Evolutionary conservation across 2,329 filamentous ascomycete species (phyloP), one percentile per base, ranked within the genome.

Genomic region (Colletotrichum somersetense): DNA sequence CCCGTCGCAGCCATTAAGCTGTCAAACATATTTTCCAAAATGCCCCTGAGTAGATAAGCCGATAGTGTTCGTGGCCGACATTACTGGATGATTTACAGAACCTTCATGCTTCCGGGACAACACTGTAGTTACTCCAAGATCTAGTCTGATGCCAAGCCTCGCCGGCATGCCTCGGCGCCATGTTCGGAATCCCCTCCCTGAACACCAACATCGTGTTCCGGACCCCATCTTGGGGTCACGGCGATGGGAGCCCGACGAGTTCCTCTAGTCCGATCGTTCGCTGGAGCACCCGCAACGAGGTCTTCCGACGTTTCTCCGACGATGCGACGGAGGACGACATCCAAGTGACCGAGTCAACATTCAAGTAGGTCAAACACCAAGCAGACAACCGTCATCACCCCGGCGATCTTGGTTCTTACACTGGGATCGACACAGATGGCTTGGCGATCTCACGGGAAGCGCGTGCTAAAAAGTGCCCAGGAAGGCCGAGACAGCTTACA

Each of bases 291-390:
- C 62, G 35, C 50, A 75, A 66, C 65, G 74, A 75, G 46, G 35
- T 74, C 23, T 65, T 77, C 30, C 67, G 75, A n/a, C 73, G 76
- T n/a, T 77, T 77, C 57, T 76, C 76, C n/a, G 71, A 76, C 11
- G 72, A 76, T 10, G 74, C 76, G 2, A 58, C 64, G 38, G 65
- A 72, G 6, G 61, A 66, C 23, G 70, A 76, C 48, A 33, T 63
- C 7, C 44, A 44, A 26, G 38, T 42, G 5, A 30, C 46, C 35
- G 44, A 53, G 5, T 38, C 44, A 20, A 69, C 52, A 10, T 72
- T 68, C 35, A 59, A 58, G 66, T 72, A 53, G 11, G 69, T 58
- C 5, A 12, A 46, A n/a, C 33, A 40, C 53, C 20, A 14, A 46
- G n/a, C 11, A 14, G 20, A 38, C 5, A 20, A n/a, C n/a, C 33